These are phyloP conservation scores for Nakazawaea sp. DNA, from an alignment of 805 yeast species.

Conservation along the genomic window DNA sequence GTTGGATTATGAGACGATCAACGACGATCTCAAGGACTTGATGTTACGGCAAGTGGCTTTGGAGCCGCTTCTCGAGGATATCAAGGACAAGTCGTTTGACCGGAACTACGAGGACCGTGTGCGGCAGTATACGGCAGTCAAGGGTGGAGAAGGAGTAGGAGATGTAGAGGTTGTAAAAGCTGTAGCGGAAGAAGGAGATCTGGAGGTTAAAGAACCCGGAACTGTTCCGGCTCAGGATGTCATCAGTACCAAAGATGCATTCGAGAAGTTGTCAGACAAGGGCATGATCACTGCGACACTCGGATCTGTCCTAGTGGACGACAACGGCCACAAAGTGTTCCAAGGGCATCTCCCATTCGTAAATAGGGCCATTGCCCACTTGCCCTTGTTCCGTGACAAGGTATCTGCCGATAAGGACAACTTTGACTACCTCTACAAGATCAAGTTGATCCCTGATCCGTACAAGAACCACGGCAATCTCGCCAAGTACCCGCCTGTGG, in stretches of 20 bases:
- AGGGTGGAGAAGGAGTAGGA: not conserved
- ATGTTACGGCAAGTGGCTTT: constrained; percentile 6
- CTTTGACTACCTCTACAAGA: constrained; percentile 20
- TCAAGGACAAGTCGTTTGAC: not conserved
- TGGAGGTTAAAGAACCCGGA: not conserved
- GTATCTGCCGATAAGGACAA: constrained; percentile 12
- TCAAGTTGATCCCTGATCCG: constrained; percentile 26
- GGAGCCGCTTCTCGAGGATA: constrained; percentile 8
- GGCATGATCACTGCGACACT: constrained; percentile 3
- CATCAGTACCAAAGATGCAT: not conserved
- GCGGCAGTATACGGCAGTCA: not conserved
- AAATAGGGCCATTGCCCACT: constrained; percentile 2
- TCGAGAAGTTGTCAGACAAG: not conserved
- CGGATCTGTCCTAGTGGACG: constrained; percentile 5
- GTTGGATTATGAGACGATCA: constrained; percentile 8
- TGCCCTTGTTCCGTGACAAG: constrained; percentile 6
- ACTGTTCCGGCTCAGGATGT: not conserved
- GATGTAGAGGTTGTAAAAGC: not conserved
- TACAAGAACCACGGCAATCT: constrained; percentile 17
- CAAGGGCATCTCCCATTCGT: constrained; percentile 8
- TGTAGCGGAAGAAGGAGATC: not conserved
- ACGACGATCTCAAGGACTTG: constrained; percentile 3
- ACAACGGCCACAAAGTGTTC: constrained; percentile 2
- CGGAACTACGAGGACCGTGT: not conserved
- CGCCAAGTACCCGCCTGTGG: constrained; percentile 21